Evolutionary conservation across 805 yeast species (phyloP).

Genomic region (Ogataea pilisensis): DNA sequence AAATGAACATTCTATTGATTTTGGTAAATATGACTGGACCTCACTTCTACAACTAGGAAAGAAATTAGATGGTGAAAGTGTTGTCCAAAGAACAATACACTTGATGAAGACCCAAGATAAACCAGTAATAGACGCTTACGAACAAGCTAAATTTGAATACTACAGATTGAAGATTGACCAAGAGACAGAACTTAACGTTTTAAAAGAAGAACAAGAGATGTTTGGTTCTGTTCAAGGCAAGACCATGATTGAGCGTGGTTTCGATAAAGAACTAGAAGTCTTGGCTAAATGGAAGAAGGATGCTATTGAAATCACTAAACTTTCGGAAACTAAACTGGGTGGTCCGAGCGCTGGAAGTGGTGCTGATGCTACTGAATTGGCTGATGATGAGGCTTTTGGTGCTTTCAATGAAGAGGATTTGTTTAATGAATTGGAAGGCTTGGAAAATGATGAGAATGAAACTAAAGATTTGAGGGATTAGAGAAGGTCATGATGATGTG

Average conservation of each 20-base stretch:
- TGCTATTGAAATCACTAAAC: slow-evolving; percentile 62
- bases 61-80: slow-evolving; percentile 85
- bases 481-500: too few relatives aligned
- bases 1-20: slow-evolving; percentile 55
- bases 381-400: slow-evolving; percentile 13
- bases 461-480: too few relatives aligned
- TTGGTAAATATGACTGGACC: slow-evolving; percentile 64
- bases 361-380: slow-evolving; percentile 19
- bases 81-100: slow-evolving; percentile 69
- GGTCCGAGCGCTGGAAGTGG: slow-evolving; percentile 24
- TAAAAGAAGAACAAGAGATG: slow-evolving; percentile 82
- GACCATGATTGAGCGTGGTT: slow-evolving; percentile 61
- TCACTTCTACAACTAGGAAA: slow-evolving; percentile 65
- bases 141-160: slow-evolving; percentile 82
- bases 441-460: not conserved
- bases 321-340: slow-evolving; percentile 42
- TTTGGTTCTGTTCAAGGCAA: slow-evolving; percentile 71
- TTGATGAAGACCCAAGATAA: slow-evolving; percentile 37
- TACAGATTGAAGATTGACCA: slow-evolving; percentile 81
- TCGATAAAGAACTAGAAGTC: slow-evolving; percentile 64
- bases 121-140: slow-evolving; percentile 65
- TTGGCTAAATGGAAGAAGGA: slow-evolving; percentile 70
- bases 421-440: slow-evolving; percentile 13
- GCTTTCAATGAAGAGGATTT: slow-evolving; percentile 22
- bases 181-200: slow-evolving; percentile 67